Base-by-base conservation (phyloP, 1,139 yeast species). In the Suhomyces ambrosiae region DNA sequence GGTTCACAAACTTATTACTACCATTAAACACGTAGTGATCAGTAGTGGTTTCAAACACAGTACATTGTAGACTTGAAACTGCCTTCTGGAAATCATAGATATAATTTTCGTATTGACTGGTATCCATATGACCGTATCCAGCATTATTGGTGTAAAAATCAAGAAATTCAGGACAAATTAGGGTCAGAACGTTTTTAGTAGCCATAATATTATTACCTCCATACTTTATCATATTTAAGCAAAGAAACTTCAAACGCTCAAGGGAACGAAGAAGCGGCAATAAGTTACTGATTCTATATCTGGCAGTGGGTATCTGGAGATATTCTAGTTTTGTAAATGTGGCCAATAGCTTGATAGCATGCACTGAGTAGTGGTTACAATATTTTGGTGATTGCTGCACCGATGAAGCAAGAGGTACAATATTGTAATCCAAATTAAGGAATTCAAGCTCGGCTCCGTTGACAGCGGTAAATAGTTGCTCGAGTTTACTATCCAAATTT, bases 401-500 rank as follows among this genome's bases (percentile, higher is more conserved):
- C 8, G 22, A 12, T 8, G 8, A 8, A n/a, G 7, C 27, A 7
- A 24, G 30, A 9, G 30, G 33, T 2, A 35, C 18, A 15, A 41
- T 42, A 40, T 33, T 42, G 30, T 38, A 41, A 29, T 48, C 35
- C 32, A 48, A 29, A 35, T 38, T 17, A 40, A 40, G 24, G 35
- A 47, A 33, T 23, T 35, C 23, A 25, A 41, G 38, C 13, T 37
- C 14, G 8, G 29, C 19, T 11, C 27, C 33, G 24, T 30, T 14
- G 44, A 27, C 17, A 29, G 37, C 11, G 37, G 27, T 18, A 45
- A 34, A 15, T 48, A 42, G 15, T 34, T 37, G 6, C 28, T 30
- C 12, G 46, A 39, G 7, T 14, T 45, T 46, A 9, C 35, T 23
- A 23, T 48, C 46, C 8, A 56, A 34, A 18, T 46, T 43, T 21